Conservation (phyloP, 768 basidiomycete genomes). For the Chlorophyllum brunneum region DNA sequence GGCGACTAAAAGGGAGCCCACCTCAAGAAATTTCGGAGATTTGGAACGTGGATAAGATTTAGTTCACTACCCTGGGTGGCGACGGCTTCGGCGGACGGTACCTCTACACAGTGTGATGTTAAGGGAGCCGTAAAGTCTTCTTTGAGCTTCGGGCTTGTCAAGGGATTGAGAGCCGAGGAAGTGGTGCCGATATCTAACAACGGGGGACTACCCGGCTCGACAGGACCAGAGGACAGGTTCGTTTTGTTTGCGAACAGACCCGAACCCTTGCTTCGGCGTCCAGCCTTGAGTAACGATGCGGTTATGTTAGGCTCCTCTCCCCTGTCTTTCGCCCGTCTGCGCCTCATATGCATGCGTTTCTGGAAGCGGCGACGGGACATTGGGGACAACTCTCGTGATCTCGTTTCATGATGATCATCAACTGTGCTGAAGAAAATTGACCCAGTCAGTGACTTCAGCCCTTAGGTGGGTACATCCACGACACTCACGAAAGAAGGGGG, state of each 20-base stretch:
- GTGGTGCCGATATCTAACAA: too few species aligned
- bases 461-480: too few species aligned
- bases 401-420: slow-evolving; percentile 9
- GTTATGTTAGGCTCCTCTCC: slow-evolving; percentile 5
- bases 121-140: background rate
- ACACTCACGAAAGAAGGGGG: too few species aligned
- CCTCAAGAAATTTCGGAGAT: slow-evolving; percentile 3
- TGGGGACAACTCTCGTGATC: background rate
- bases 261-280: background rate
- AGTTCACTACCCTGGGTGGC: background rate
- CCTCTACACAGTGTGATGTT: background rate
- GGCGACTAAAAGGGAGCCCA: background rate
- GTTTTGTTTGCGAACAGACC: background rate
- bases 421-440: background rate
- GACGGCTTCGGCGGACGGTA: background rate
- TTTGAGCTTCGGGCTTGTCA: too few species aligned
- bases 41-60: background rate
- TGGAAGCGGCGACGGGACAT: slow-evolving; percentile 10
- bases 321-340: slow-evolving; percentile 3
- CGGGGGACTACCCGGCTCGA: too few species aligned
- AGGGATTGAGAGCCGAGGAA: too few species aligned
- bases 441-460: too few species aligned
- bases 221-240: background rate
- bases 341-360: slow-evolving; percentile 13
- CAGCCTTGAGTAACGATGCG: background rate